These are phyloP conservation scores for Paraurostyla sp. DNA, from an alignment of 73 alveolate species.

Conservation along the genomic window DNA sequence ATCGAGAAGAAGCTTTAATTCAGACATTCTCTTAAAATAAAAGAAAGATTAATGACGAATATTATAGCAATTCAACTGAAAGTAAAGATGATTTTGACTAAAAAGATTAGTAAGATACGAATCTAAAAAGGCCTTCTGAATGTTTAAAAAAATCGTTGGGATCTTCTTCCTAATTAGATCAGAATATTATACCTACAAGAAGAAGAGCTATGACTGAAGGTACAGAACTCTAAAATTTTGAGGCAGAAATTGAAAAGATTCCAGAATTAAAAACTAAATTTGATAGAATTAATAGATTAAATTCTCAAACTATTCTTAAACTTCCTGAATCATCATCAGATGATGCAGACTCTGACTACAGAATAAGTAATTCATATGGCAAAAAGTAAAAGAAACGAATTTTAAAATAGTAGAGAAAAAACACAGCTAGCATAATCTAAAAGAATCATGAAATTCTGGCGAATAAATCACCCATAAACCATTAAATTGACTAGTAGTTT, in stretches of 20 bases:
- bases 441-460: not conserved
- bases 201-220: constrained; percentile 9
- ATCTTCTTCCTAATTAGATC: too few relatives aligned
- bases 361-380: not conserved
- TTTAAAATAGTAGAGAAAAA: not conserved
- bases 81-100: too few relatives aligned
- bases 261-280: too few relatives aligned
- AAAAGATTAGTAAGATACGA: too few relatives aligned
- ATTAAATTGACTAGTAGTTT: not conserved
- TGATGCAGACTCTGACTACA: not conserved
- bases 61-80: too few relatives aligned
- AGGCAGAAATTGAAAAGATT: too few relatives aligned
- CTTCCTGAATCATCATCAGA: not conserved
- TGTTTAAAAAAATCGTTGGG: too few relatives aligned
- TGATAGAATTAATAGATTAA: too few relatives aligned
- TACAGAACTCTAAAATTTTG: too few relatives aligned
- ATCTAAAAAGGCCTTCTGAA: too few relatives aligned
- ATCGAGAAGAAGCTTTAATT: too few relatives aligned
- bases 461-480: not conserved
- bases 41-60: not conserved
- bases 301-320: not conserved
- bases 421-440: not conserved
- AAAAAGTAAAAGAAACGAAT: not conserved
- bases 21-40: too few relatives aligned
- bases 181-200: not conserved